phyloP scores from a whole-genome alignment of 208 protist genomes.

The Crithidia bombi region DNA sequence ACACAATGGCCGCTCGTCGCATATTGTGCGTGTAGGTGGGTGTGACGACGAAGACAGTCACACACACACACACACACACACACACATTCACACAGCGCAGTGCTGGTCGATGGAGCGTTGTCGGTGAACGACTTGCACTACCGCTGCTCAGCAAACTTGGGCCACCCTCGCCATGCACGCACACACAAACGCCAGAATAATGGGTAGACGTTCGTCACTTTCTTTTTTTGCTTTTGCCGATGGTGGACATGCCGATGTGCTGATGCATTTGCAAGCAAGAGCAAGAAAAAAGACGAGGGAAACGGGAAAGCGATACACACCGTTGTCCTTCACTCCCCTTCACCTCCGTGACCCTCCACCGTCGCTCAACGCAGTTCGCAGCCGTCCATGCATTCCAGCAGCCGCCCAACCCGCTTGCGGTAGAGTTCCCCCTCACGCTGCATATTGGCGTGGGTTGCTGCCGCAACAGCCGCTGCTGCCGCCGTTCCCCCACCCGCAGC shows the following conservation, averaged over 20 bases:
- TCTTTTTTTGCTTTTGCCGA: too few species aligned
- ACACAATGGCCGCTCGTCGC: too few species aligned
- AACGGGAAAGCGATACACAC: neutral
- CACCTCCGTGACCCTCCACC: neutral
- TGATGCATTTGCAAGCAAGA: constrained; percentile 4
- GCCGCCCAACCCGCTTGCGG: constrained; percentile 31
- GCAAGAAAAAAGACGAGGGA: constrained; percentile 11
- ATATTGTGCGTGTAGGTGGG: too few species aligned
- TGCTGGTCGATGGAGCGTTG: too few species aligned
- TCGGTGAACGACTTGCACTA: too few species aligned
- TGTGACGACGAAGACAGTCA: constrained; percentile 36
- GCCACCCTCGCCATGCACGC: too few species aligned
- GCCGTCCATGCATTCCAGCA: constrained; percentile 39
- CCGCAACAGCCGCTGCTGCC: constrained; percentile 2
- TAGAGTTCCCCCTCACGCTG: constrained; percentile 29
- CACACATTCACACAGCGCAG: neutral
- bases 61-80: constrained; percentile 14
- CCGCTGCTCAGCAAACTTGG: too few species aligned
- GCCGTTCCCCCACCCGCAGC: neutral
- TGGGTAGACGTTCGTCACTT: too few species aligned
- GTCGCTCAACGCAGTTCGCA: constrained; percentile 17
- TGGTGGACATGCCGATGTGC: too few species aligned
- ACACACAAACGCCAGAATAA: too few species aligned
- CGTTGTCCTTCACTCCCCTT: neutral
- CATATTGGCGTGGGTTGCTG: constrained; percentile 25